Base-by-base conservation (phyloP, 306 rosid species). In the Alnus glutinosa region DNA sequence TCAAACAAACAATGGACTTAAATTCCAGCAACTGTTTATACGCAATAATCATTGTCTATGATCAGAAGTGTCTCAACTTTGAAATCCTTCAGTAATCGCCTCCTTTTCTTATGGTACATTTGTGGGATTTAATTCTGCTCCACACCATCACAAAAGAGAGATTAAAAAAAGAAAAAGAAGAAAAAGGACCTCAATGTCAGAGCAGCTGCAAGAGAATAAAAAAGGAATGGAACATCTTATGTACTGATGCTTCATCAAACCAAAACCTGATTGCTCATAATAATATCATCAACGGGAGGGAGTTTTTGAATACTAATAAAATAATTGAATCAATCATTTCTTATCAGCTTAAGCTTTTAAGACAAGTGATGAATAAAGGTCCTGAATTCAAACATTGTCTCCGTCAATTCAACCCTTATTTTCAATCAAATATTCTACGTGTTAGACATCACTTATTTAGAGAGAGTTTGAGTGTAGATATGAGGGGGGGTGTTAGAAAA, bases 191-290 rank as follows among this genome's bases (percentile, higher is more conserved):
- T 76, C 50, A 23, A 44, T 79, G 74, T 76, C 67, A 77, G 75
- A 82, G 83, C 85, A 74, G 79, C 84, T 78, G 81, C 89, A 85
- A 75, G 75, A 63, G 80, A 74, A 48, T 51, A 46, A 50, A 34
- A 34, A 12, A 32, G 70, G 70, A 64, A 63, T 14, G 61, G 85
- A 81, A 73, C 52, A 75, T 63, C 74, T 64, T 75, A 78, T 54
- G 59, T 10, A 28, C 42, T 30, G 76, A 67, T 70, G 70, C 77
- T 73, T 52, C 76, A 61, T 79, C 57, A 66, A 54, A 79, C 76
- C 34, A 51, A 9, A 74, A 77, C 77, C 44, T 69, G 75, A 11
- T 34, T 70, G 49, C 14, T 44, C 7, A 9, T 11, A 54, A 58
- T 11, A 28, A 16, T 67, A n/a, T 36, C 75, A 74, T 67, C 75